These are phyloP conservation scores for Fusarium liriodendri DNA, from an alignment of 2,329 filamentous ascomycete genomes.

Conservation along the genomic window DNA sequence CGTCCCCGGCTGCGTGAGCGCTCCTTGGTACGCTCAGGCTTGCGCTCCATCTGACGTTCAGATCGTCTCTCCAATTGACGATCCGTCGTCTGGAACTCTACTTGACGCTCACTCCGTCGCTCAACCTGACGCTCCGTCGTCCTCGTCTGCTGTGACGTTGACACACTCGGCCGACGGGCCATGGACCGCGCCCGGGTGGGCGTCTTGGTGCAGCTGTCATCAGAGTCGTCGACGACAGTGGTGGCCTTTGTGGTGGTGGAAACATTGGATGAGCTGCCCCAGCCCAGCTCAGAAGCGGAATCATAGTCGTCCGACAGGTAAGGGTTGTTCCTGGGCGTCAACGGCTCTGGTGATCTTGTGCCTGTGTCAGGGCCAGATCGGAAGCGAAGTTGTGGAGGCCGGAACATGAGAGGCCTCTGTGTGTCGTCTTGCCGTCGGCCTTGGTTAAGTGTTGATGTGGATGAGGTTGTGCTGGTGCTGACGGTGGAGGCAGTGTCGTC, in stretches of 20 bases:
- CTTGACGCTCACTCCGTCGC: slow-evolving; percentile 18
- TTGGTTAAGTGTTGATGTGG: slow-evolving; percentile 13
- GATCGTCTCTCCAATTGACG: slow-evolving; percentile 6
- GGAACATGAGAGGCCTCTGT: slow-evolving; percentile 35
- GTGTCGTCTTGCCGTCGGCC: slow-evolving; percentile 11
- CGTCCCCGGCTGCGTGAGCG: slow-evolving; percentile 42
- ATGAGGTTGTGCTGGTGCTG: slow-evolving; percentile 7
- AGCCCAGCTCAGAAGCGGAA: slow-evolving; percentile 38
- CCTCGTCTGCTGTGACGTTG: slow-evolving; percentile 31
- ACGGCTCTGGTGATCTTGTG: slow-evolving; percentile 34
- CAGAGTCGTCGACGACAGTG: slow-evolving; percentile 38
- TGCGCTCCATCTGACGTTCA: slow-evolving; percentile 27
- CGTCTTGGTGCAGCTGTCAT: slow-evolving; percentile 39
- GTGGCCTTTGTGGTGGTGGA: slow-evolving; percentile 40
- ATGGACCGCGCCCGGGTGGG: slow-evolving; percentile 33
- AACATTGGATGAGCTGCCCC: slow-evolving; percentile 35
- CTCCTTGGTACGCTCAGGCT: slow-evolving; percentile 33
- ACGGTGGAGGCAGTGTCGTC: slow-evolving; percentile 13
- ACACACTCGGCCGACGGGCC: slow-evolving; percentile 25
- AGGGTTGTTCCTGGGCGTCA: slow-evolving; percentile 20
- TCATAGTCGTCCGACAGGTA: slow-evolving; percentile 44
- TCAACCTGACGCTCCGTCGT: slow-evolving; percentile 30
- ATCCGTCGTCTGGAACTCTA: slow-evolving; percentile 23
- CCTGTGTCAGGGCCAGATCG: slow-evolving; percentile 32
- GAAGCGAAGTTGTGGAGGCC: slow-evolving; percentile 41